A percentile compares a stretch with the other conserved stretches of the same genome.
Evolutionary conservation across 495 filamentous ascomycete species (phyloP).

Genomic region (Aspergillus incahuasiensis): DNA sequence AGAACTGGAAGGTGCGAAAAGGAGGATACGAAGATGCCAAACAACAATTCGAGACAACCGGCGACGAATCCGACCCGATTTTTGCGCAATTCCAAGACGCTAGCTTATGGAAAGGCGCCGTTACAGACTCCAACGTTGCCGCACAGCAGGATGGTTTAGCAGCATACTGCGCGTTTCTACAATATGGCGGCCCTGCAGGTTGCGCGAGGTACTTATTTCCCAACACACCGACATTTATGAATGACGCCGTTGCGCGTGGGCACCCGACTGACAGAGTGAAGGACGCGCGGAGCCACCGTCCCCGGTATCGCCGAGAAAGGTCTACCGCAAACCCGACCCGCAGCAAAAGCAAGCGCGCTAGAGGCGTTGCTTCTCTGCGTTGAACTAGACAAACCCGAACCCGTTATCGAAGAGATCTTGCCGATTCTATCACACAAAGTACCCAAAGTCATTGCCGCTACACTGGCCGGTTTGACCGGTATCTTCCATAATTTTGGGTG

Average conservation of each 20-base stretch:
- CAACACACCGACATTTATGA: neutral
- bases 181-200: slow-evolving; percentile 74
- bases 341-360: slow-evolving; percentile 77
- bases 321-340: slow-evolving; percentile 77
- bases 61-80: slow-evolving; percentile 80
- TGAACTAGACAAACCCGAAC: slow-evolving; percentile 81
- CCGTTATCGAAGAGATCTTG: slow-evolving; percentile 85
- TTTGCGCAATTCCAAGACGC: slow-evolving; percentile 87
- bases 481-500: slow-evolving; percentile 93
- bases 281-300: slow-evolving; percentile 71
- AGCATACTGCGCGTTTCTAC: slow-evolving; percentile 82
- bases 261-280: slow-evolving; percentile 25
- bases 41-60: slow-evolving; percentile 76
- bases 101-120: slow-evolving; percentile 84
- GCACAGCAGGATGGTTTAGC: slow-evolving; percentile 90
- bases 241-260: neutral
- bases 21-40: slow-evolving; percentile 90
- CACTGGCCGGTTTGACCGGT: slow-evolving; percentile 69
- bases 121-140: slow-evolving; percentile 93
- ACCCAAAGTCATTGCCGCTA: slow-evolving; percentile 87
- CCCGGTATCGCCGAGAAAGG: slow-evolving; percentile 86
- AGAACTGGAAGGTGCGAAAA: slow-evolving; percentile 98
- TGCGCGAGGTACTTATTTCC: slow-evolving; percentile 58
- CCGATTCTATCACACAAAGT: slow-evolving; percentile 85
- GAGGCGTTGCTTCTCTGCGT: slow-evolving; percentile 87